Evolutionary conservation across 306 rosid genomes (phyloP).

Genomic region (Malus domestica): ASM211411v1 NC_041793.1:27236501-27237000

Average conservation of each 20-base stretch:
- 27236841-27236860: accelerated
- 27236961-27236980: not conserved
- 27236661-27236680: not conserved
- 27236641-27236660: not conserved
- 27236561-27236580: not conserved
- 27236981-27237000: not conserved
- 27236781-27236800: no score
- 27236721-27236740: not conserved
- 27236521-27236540: not conserved
- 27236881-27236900: no score
- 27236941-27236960: not conserved
- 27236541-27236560: not conserved
- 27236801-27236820: no score
- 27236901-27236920: not conserved
- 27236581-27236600: not conserved
- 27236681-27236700: not conserved
- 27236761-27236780: not conserved
- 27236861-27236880: no score
- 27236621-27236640: slow-evolving; percentile 1
- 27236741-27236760: not conserved
- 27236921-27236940: not conserved
- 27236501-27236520: not conserved
- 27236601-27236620: not conserved
- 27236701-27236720: not conserved
- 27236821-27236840: no score